phyloP scores from a whole-genome alignment of 768 basidiomycete species.

The Rhodosporidiobolus odoratus region DNA sequence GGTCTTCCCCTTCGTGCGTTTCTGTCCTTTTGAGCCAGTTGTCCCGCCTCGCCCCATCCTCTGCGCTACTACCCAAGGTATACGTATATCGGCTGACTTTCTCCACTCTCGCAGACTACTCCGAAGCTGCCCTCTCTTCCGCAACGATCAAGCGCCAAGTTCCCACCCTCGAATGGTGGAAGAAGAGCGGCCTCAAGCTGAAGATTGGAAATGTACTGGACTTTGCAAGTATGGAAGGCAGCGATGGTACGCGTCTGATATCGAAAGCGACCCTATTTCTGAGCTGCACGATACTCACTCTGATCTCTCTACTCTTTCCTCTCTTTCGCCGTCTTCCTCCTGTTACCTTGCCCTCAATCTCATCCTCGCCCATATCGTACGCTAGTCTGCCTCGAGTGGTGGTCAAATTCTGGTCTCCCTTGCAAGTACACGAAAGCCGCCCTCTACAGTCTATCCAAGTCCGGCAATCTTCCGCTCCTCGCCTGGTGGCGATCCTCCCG shows the following conservation, averaged over 20 bases:
- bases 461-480: constrained; percentile 71
- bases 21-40: constrained; percentile 48
- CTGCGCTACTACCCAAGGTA: no score
- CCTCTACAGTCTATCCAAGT: constrained; percentile 69
- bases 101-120: constrained; percentile 57
- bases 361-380: background rate
- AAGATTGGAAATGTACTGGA: constrained; percentile 82
- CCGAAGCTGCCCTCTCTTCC: constrained; percentile 70
- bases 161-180: constrained; percentile 80
- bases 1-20: constrained; percentile 54
- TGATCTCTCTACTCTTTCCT: no score
- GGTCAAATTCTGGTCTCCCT: constrained; percentile 70
- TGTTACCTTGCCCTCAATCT: background rate
- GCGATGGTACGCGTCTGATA: constrained; percentile 54
- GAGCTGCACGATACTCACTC: no score
- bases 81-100: no score
- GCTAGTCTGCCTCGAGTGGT: constrained; percentile 75
- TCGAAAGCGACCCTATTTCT: no score
- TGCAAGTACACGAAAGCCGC: constrained; percentile 66
- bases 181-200: constrained; percentile 56
- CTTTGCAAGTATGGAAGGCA: constrained; percentile 71
- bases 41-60: background rate
- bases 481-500: constrained; percentile 69
- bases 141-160: constrained; percentile 73
- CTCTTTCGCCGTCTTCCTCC: background rate